phyloP scores from a whole-genome alignment of 495 filamentous ascomycete genomes.

The Penicilliopsis zonata region DNA sequence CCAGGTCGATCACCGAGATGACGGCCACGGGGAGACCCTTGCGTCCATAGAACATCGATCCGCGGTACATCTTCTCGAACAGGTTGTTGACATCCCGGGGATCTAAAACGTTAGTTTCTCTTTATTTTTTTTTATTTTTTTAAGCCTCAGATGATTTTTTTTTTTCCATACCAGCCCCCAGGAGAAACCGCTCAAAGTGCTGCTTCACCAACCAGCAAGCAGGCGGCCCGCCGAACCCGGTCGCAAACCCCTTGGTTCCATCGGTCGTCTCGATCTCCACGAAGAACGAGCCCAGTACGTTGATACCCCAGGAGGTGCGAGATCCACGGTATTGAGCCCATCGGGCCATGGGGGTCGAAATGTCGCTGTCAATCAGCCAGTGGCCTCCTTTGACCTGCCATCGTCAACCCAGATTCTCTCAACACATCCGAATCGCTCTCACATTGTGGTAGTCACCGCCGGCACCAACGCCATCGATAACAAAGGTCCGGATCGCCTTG shows the following conservation, averaged over 20 bases:
- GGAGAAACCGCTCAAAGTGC: slow-evolving; percentile 83
- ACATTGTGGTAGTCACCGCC: slow-evolving; percentile 93
- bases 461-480: slow-evolving; percentile 77
- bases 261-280: slow-evolving; percentile 84
- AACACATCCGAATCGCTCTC: slow-evolving; percentile 5
- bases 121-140: neutral
- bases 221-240: slow-evolving; percentile 85
- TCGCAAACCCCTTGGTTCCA: slow-evolving; percentile 84
- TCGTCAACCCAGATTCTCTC: slow-evolving; percentile 1
- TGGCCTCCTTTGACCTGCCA: slow-evolving; percentile 63
- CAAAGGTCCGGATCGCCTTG: slow-evolving; percentile 67
- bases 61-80: slow-evolving; percentile 93
- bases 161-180: slow-evolving; percentile 53
- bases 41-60: slow-evolving; percentile 88
- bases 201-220: slow-evolving; percentile 87
- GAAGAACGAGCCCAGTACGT: slow-evolving; percentile 85
- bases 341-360: slow-evolving; percentile 80
- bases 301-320: slow-evolving; percentile 89
- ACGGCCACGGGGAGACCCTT: slow-evolving; percentile 83
- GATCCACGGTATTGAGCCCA: slow-evolving; percentile 82
- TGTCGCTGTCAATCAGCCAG: slow-evolving; percentile 84
- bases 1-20: slow-evolving; percentile 87
- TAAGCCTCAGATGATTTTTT: no score
- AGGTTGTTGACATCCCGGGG: slow-evolving; percentile 78
- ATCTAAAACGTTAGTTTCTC: slow-evolving; percentile 30